Evolutionary conservation across 805 yeast genomes (phyloP), one percentile per base, ranked within the genome.

Genomic region (Saccharomyces mikatae): DNA sequence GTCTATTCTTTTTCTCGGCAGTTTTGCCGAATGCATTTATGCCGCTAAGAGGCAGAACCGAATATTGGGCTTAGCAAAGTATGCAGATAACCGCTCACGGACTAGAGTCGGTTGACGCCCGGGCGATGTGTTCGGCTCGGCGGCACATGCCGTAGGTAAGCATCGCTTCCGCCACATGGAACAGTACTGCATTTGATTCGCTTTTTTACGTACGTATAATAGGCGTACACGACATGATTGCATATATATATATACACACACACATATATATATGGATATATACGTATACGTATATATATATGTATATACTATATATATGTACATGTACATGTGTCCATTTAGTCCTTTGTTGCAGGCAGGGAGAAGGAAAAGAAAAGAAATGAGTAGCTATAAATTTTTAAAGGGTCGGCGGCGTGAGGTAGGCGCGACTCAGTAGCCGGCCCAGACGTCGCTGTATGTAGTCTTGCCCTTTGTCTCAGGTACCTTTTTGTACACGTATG

Each of bases 401-500:
- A 29, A 31, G 22, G 49, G 49, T 17, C 27, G 29, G 24, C n/a
- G 28, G 27, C 17, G 22, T 21, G n/a, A 6, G 6, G 6, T 22
- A 31, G 13, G 30, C 50, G 21, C 31, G 14, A 10, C 24, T 41
- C 46, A 26, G 26, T 52, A 52, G 32, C 47, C 52, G n/a, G 54
- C 48, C 69, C 69, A 65, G 5, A 63, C 51, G 14, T 62, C 62
- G 4, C 52, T 49, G 52, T 62, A 59, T 31, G 56, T 59, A 1
- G 50, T 22, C 49, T 59, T 63, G 14, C 64, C 62, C 44, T 59
- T 62, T 2, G 65, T 62, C 31, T 62, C 65, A 4, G 65, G 65
- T 0, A 62, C 52, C 47, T 65, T 66, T 26, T 41, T 32, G 36
- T 83, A 83, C 11, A 70, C 55, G 53, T 62, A 67, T 5, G 52